Percentiles rank a stretch among this genome's conserved stretches.
phyloP scores from a whole-genome alignment of 495 filamentous ascomycete species.

The Sabuloglossum arenarium region DNA sequence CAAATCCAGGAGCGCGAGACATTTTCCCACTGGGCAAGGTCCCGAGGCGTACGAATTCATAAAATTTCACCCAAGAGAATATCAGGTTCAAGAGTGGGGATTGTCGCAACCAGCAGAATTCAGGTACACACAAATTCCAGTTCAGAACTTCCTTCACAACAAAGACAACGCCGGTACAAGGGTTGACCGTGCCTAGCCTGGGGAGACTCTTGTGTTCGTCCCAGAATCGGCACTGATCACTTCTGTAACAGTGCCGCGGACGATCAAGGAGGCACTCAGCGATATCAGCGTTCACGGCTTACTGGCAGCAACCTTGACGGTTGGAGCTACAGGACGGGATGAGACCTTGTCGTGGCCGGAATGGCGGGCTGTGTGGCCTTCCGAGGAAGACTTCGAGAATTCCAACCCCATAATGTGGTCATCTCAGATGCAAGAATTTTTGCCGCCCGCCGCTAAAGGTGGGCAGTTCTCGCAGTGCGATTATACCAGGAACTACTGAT shows the following conservation, averaged over 20 bases:
- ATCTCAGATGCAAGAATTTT: constrained; percentile 20
- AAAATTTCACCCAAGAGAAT: neutral
- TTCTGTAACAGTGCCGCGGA: constrained; percentile 32
- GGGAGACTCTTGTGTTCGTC: constrained; percentile 37
- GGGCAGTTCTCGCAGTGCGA: too few relatives aligned
- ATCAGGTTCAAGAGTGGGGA: neutral
- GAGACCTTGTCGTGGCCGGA: constrained; percentile 18
- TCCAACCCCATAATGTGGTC: constrained; percentile 55
- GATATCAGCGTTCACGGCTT: constrained; percentile 44
- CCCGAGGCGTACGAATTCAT: neutral
- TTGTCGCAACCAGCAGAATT: neutral
- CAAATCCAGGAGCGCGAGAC: neutral
- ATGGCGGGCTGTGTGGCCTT: constrained; percentile 57
- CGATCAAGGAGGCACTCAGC: constrained; percentile 22
- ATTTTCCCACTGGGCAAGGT: neutral
- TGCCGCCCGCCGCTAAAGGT: constrained; percentile 24
- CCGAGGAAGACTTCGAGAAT: constrained; percentile 30
- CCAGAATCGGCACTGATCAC: constrained; percentile 43
- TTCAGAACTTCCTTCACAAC: neutral
- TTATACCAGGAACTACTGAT: neutral
- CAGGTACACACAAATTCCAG: neutral
- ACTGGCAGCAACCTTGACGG: constrained; percentile 46
- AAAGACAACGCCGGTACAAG: too few relatives aligned
- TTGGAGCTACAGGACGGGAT: constrained; percentile 15
- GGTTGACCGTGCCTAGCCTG: constrained; percentile 21